Evolutionary conservation across 305 asterid genomes (phyloP).

Genomic region (Plantago rigida): DNA sequence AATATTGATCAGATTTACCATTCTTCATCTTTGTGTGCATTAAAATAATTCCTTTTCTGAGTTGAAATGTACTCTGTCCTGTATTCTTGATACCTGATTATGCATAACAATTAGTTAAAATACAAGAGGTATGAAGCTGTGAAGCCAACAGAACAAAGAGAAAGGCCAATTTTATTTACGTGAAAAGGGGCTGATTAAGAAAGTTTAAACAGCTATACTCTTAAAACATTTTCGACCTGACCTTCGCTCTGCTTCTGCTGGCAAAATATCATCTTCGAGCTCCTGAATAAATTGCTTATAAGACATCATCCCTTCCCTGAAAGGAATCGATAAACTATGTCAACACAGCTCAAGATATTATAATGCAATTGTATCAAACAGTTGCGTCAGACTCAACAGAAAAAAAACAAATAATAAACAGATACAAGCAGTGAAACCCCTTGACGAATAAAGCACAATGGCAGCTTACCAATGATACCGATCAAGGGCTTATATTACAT

Average conservation of each 20-base stretch:
- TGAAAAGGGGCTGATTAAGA: conserved; percentile 13
- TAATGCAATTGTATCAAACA: neutral
- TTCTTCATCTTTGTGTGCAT: conserved; percentile 86
- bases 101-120: conserved; percentile 14
- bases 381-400: too few species aligned
- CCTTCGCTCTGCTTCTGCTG: conserved; percentile 98
- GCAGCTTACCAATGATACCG: too few species aligned
- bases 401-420: neutral
- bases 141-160: conserved; percentile 4
- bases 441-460: too few species aligned
- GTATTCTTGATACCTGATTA: conserved; percentile 87
- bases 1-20: conserved; percentile 42
- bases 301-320: conserved; percentile 98
- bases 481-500: too few species aligned
- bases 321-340: conserved; percentile 20
- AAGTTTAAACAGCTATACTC: conserved; percentile 23
- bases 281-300: conserved; percentile 99
- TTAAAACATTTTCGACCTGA: conserved; percentile 29
- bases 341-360: conserved; percentile 8
- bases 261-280: conserved; percentile 95
- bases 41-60: conserved; percentile 74
- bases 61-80: conserved; percentile 75
- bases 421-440: too few species aligned
- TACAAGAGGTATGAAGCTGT: conserved; percentile 4
- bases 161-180: conserved; percentile 1